Base-by-base conservation (phyloP, 352 stramenopile species). In the Pythium guiyangense region DNA sequence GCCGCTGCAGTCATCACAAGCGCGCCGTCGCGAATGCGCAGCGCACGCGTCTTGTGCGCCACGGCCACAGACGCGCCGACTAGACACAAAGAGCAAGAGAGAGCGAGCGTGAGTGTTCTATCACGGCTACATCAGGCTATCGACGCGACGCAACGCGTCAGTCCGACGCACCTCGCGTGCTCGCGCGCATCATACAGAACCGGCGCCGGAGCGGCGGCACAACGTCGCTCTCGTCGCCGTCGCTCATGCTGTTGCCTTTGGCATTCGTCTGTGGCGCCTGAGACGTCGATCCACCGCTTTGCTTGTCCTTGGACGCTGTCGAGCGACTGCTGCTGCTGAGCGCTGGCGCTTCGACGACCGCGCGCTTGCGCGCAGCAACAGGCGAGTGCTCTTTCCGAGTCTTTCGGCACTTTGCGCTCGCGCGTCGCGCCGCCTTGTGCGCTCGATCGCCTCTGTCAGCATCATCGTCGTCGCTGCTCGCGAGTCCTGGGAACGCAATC, bases 101-200 rank as follows among this genome's bases (percentile, higher is more conserved):
- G 4, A 52, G 39, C 6, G 5, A 6, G 2, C 8, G 26, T 44
- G 8, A n/a, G 43, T 22, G 12, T 14, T 25, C 10, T 11, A 44
- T 18, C 29, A 48, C 4, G 2, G 1, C 15, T 5, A 27, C 6
- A 26, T 1, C 29, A 27, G 8, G 6, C 22, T 8, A 34, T 26
- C 10, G 3, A 50, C 10, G 18, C 4, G 39, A 22, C 18, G 35
- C 35, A 22, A 45, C 1, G 15, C 20, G 15, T 0, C 10, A 39
- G 22, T 49, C 14, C 20, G 17, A 20, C 50, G 58, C 52, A 76
- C 69, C 71, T 65, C 63, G 54, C 50, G 66, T 56, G 20, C 54
- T 61, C 29, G 61, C 61, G 48, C 69, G 63, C 67, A 81, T 77
- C 52, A 70, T 52, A 50, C 66, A 71, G 44, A 64, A 69, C 9